Evolutionary conservation across 108 stramenopile species (phyloP).

Genomic region (Nitzschia palea): DNA sequence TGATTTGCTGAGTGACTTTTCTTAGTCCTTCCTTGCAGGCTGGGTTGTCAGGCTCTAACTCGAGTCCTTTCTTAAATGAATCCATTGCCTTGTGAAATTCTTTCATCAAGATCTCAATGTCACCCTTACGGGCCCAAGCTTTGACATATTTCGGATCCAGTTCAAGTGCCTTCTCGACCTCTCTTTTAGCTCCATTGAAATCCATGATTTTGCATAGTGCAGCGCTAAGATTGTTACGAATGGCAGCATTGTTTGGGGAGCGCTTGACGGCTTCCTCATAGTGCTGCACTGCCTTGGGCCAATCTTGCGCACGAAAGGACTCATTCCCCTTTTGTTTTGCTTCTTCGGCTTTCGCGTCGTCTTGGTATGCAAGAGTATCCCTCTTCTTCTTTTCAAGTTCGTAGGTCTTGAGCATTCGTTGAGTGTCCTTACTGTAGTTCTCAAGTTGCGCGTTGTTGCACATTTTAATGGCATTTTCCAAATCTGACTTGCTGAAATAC

Average conservation of each 20-base stretch:
- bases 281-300: conserved; percentile 80
- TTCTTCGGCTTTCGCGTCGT: conserved; percentile 95
- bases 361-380: conserved; percentile 86
- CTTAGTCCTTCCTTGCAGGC: conserved; percentile 92
- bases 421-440: conserved; percentile 83
- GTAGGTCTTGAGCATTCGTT: conserved; percentile 91
- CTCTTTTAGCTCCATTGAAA: conserved; percentile 92
- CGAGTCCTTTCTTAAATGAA: conserved; percentile 91
- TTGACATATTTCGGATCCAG: conserved; percentile 98
- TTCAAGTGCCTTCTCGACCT: conserved; percentile 94
- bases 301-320: conserved; percentile 88
- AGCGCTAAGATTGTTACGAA: conserved; percentile 97
- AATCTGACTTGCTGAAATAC: conserved; percentile 88
- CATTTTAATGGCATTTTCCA: conserved; percentile 88
- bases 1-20: conserved; percentile 78
- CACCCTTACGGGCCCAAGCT: conserved; percentile 98
- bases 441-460: conserved; percentile 90
- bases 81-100: conserved; percentile 98
- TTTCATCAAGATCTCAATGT: conserved; percentile 97
- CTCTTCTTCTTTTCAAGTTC: conserved; percentile 94
- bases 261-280: conserved; percentile 98
- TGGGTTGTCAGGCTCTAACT: conserved; percentile 82
- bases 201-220: conserved; percentile 97
- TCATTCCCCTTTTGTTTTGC: conserved; percentile 98
- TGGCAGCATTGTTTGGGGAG: conserved; percentile 95